Evolutionary conservation across 75 land plant species (phyloP), one percentile per base, ranked within the genome.

Genomic region (Pinus albicaulis): DNA sequence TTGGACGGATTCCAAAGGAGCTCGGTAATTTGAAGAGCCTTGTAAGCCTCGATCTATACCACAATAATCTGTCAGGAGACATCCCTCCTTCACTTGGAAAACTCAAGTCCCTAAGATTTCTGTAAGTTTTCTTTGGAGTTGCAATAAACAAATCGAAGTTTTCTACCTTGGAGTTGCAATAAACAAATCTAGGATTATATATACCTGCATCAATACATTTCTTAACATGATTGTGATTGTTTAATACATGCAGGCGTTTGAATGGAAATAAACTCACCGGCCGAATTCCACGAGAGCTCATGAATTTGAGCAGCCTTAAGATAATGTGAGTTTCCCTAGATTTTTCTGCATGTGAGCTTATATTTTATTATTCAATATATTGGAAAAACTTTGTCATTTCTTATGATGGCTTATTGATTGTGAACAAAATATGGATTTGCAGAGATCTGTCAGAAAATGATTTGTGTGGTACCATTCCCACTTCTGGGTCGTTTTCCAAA

Each of bases 391-490:
- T 44, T 1, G 8, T 41, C 44, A 7, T 41, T 41, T 41, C 7
- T 6, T 41, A 6, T 41, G 44, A 44, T 48, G 53, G 12, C 12
- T 48, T 48, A 11, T 10, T 48, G 53, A 48, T 10, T 48, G 41
- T 38, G 53, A 10, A 1, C 2, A 10, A 48, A 48, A 48, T 7
- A 48, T 48, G 48, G 19, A 11, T 71, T 53, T 80, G 23, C 87
- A 90, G 92, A 41, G 92, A 90, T 55, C 59, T 90, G 24, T 90
- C 92, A 5, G 56, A 80, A 73, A 90, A 90, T 44, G 78, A 89
- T 75, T 68, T 91, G 73, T 89, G 88, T 72, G 93, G 93, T 1
- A 89, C 93, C 24, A 86, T 91, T 34, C 91, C 93, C 7, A 76
- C 84, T 23, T 76, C 89, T 13, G 93, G 93, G n/a, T 77, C 91